Evolutionary conservation across 176 grass and related monocot genomes (phyloP), one percentile per base, ranked within the genome.

Genomic region (Cenchrus americanus): DNA sequence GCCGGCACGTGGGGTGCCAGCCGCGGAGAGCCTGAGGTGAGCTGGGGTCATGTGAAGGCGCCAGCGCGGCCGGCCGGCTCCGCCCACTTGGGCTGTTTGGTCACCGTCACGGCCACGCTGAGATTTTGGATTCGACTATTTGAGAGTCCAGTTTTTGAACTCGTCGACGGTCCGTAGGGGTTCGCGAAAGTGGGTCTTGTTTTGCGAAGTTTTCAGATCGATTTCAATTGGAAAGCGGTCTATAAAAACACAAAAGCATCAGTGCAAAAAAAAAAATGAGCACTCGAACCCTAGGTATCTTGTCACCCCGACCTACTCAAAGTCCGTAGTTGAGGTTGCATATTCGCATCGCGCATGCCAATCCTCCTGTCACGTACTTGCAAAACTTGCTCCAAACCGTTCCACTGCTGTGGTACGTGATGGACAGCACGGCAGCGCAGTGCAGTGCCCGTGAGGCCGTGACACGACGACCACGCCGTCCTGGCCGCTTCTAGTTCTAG

Each of bases 1-100:
- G 78, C 78, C 37, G 79, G 79, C 79, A 82, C 66, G 52, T 82
- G 67, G 66, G 57, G 22, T 21, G 53, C 66, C 69, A 51, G 46
- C 44, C 52, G 37, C 52, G 11, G 5, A 8, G 80, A 32, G 34
- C 2, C 34, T 37, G 34, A 37, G 34, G 34, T 82, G 80, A 82
- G 80, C 80, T 71, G 53, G 66, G 66, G 46, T 70, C 79, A 27
- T 60, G 80, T 82, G 59, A 5, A 14, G 15, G 10, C 26, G 62
- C 77, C 73, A 58, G 43, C 43, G 37, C 34, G 34, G 34, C 34
- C 22, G n/a, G 79, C 50, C n/a, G 76, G 22, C 58, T 46, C 18
- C 62, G 27, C 62, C 27, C 62, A 17, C 62, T 30, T 37, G 41
- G 47, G 10, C 41, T 48, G 42, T 14, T 48, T 49, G 12, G 43